Conservation (phyloP, 2,329 filamentous ascomycete species). For the Pyrenochaeta sp. region DNA sequence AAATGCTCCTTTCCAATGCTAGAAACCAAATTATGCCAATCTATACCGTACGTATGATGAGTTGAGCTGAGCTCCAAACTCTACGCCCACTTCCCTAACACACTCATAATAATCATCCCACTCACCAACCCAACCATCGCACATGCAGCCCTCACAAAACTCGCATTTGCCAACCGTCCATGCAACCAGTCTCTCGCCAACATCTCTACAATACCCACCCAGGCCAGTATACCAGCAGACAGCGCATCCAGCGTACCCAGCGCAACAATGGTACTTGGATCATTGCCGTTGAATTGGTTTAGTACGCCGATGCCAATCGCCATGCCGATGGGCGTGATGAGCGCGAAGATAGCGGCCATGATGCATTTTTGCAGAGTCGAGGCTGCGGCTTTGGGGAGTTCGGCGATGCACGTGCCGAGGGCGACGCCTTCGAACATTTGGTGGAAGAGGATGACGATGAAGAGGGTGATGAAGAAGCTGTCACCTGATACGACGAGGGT, state of each 20-base stretch:
- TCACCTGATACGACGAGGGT: constrained; percentile 65
- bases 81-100: constrained; percentile 78
- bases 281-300: constrained; percentile 75
- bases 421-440: constrained; percentile 82
- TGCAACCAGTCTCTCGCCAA: constrained; percentile 77
- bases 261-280: constrained; percentile 72
- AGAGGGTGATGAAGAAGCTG: constrained; percentile 60
- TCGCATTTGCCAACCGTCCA: constrained; percentile 59
- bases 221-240: constrained; percentile 78
- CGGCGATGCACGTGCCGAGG: constrained; percentile 74
- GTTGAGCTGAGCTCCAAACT: no score
- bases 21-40: no score
- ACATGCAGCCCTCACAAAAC: constrained; percentile 57
- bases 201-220: constrained; percentile 84
- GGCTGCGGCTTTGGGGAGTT: constrained; percentile 56
- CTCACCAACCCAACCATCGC: constrained; percentile 64
- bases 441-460: constrained; percentile 76
- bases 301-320: constrained; percentile 79
- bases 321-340: constrained; percentile 82
- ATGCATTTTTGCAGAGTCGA: constrained; percentile 61
- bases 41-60: no score
- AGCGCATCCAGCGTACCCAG: constrained; percentile 78
- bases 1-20: no score
- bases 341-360: constrained; percentile 70
- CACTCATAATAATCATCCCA: constrained; percentile 74